Base-by-base conservation (phyloP, 305 asterid genomes). In the Rubia balearica region DNA sequence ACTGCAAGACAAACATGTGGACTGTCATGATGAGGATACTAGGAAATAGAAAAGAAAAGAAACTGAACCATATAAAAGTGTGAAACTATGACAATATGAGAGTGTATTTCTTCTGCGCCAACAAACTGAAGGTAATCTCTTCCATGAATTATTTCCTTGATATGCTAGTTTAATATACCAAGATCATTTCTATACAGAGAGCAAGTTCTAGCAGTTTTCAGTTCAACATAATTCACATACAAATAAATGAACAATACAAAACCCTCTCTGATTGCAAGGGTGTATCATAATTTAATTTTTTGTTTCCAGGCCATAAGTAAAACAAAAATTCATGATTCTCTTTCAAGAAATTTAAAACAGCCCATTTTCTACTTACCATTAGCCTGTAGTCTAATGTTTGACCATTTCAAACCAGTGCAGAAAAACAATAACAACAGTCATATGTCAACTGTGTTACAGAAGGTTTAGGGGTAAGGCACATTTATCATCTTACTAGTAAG, bases 1-100 rank as follows among this genome's bases (percentile, higher is more conserved):
- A 41, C 98, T 92, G 89, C 86, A 83, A 65, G 71, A 77, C 30
- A 75, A 69, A 19, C 59, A 75, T 22, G 68, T 48, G 67, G 61
- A 70, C 9, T 60, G 71, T 68, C 73, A 77, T 72, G 63, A 65
- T 66, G 72, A 22, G 4, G 10, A 45, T 16, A 51, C 17, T 49
- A 74, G 43, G 19, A 77, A 41, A 59, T 10, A 70, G 70, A 41
- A 62, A 36, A 43, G 5, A 22, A 22, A 22, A 59, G 65, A 51
- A 74, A 67, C 19, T 16, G 6, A 30, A 51, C 56, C 63, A 72
- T 27, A 46, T 33, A 53, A 30, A 77, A 40, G 7, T 33, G 62
- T 62, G 24, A 74, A 70, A 51, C 16, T 24, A 41, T 21, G 13
- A 43, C 57, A 65, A 65, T 40, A 27, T 16, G 30, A 30, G 33